Evolutionary conservation across 2,329 filamentous ascomycete species (phyloP), one percentile per base, ranked within the genome.

Genomic region (Nothomitra cinnamomea): DNA sequence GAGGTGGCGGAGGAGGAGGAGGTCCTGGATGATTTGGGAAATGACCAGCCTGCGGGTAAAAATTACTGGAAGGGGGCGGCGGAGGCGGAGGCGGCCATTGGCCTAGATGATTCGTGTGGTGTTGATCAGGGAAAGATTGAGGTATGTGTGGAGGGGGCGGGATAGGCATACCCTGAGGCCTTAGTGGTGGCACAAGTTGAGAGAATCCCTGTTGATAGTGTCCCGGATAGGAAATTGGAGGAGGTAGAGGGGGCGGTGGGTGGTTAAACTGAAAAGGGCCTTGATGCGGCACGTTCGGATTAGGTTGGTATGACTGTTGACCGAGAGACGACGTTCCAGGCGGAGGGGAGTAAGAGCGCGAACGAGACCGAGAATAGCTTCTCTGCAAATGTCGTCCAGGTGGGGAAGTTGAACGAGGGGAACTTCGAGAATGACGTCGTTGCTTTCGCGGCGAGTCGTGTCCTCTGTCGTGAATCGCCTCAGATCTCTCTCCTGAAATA

Each of bases 331-430:
- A 19, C 12, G 25, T 13, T 22, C 19, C 35, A 22, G 22, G 19
- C 12, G 36, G 35, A 25, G 50, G 50, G 5, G 53, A 54, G 17
- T 43, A 40, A 13, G 53, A 53, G 8, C 47, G 25, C 13, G 53
- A 54, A 3, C 42, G 35, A 21, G 55, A 54, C 17, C 52, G 54
- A 19, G 51, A 49, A 7, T 24, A 25, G 21, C 47, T 56, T 12
- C 52, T n/a, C 13, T 45, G 42, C 19, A 36, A n/a, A 1, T 53
- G 40, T 32, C 38, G 15, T 22, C 32, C 17, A 19, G 22, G 42
- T 2, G 41, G 38, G 15, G 52, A 51, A 13, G 12, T 28, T 19
- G 55, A 54, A 24, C 21, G 47, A 7, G 55, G 36, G 6, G n/a
- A 36, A 25, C 49, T 17, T 15, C 48, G 28, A 10, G 55, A 36